Percentiles rank a stretch among this genome's conserved stretches.
These are phyloP conservation scores for Beauveria scarabaeidicola DNA, from an alignment of 2,329 filamentous ascomycete species.

Conservation along the genomic window DNA sequence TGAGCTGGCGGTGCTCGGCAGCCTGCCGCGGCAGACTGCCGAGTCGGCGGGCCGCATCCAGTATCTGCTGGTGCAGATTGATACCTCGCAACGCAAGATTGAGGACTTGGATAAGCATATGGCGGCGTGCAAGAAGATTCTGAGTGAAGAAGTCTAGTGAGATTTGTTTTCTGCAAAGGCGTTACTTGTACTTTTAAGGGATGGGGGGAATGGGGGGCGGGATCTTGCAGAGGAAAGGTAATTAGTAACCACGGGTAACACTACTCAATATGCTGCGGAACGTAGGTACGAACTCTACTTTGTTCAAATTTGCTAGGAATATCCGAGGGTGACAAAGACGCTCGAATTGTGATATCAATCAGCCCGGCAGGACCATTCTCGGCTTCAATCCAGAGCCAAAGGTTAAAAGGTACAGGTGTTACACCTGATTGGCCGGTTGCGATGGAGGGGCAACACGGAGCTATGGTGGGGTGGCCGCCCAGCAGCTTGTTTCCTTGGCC, in stretches of 20 bases:
- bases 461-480: not conserved
- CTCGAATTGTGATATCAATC: no score
- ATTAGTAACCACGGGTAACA: not conserved
- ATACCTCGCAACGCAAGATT: slow-evolving; percentile 66
- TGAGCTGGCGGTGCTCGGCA: slow-evolving; percentile 64
- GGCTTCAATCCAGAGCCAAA: no score
- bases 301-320: not conserved
- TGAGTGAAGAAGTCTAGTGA: slow-evolving; percentile 34
- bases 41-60: slow-evolving; percentile 58
- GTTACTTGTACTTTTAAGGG: not conserved
- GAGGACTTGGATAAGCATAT: slow-evolving; percentile 66
- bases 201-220: not conserved
- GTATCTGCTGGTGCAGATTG: slow-evolving; percentile 68
- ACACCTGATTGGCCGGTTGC: not conserved
- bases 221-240: not conserved
- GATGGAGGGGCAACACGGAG: not conserved
- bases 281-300: not conserved
- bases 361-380: no score
- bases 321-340: no score
- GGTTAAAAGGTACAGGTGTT: not conserved
- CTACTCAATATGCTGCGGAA: not conserved
- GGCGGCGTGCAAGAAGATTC: slow-evolving; percentile 59
- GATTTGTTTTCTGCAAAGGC: not conserved
- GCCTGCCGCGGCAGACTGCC: slow-evolving; percentile 59
- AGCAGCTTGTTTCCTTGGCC: not conserved